Evolutionary conservation across 2,329 filamentous ascomycete genomes (phyloP), one percentile per base, ranked within the genome.

Genomic region (Hypoxylon sp.): DNA sequence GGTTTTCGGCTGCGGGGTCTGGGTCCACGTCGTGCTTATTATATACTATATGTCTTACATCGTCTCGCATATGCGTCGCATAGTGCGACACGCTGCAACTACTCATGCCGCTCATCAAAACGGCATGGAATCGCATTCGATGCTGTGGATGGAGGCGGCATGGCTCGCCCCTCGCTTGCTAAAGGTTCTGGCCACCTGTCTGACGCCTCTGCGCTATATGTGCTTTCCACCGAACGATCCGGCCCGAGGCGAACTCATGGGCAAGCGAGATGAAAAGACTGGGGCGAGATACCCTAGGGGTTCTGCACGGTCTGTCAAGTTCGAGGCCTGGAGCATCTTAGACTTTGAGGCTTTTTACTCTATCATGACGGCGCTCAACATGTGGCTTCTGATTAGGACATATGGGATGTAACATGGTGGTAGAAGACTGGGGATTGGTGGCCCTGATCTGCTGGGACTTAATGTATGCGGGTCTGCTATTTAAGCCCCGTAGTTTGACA

Each of bases 1-100:
- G 58, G 24, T 60, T 29, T 19, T 60, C 14, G 58, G 35, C 44
- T 60, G 58, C 31, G 58, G 58, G 10, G 58, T 52, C 44, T 60
- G 58, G 58, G 47, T 52, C 19, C 46, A 52, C 19, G 58, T 50
- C 19, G 11, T 52, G 29, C n/a, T 60, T 13, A 29, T 51, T 10
- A 17, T 44, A 11, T 19, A 26, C 31, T 60, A 51, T 19, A 19
- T 55, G 24, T 17, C 37, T 13, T 55, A 55, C 24, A 44, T 24
- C 24, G 14, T 44, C 24, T 19, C 31, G 52, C 52, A 26, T 17
- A 29, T 29, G 19, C 52, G 37, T 11, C 37, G 35, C 22, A 44
- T 55, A 4, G 14, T 55, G n/a, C 22, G 9, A 26, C 22, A 55
- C 29, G 52, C 35, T 6, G 24, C 29, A 24, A 44, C 35, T 13